Conservation (phyloP, 306 rosid genomes). For the Cucumis melo region DNA sequence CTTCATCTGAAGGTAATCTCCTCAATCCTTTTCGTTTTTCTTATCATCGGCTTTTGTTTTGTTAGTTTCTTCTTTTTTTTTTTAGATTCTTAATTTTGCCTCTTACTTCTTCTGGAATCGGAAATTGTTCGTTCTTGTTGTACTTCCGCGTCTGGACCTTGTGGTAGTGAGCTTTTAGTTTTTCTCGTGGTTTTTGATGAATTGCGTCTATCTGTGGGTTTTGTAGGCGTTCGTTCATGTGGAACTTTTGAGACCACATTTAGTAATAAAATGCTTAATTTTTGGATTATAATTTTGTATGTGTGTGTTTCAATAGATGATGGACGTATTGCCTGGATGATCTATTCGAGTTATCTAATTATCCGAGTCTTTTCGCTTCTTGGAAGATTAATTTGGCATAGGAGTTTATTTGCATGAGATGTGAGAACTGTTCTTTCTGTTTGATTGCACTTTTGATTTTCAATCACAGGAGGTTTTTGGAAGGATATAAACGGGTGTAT, state of each 20-base stretch:
- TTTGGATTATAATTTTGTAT: neutral
- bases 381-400: neutral
- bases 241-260: neutral
- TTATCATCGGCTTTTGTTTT: neutral
- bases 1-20: constrained; percentile 48
- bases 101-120: neutral
- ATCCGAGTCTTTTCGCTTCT: neutral
- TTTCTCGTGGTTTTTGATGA: neutral
- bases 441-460: neutral
- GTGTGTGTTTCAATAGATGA: neutral
- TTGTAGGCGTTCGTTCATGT: neutral
- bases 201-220: neutral
- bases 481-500: neutral
- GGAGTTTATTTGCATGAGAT: neutral
- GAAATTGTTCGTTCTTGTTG: neutral
- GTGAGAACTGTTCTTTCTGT: neutral
- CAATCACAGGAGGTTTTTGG: neutral
- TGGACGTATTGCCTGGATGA: neutral
- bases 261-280: neutral
- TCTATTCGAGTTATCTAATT: neutral
- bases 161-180: neutral
- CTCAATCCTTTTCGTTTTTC: neutral
- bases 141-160: neutral
- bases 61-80: neutral
- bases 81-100: neutral